phyloP scores from a whole-genome alignment of 1,284 basidiomycete species.

The Ceratobasidium sp. region DNA sequence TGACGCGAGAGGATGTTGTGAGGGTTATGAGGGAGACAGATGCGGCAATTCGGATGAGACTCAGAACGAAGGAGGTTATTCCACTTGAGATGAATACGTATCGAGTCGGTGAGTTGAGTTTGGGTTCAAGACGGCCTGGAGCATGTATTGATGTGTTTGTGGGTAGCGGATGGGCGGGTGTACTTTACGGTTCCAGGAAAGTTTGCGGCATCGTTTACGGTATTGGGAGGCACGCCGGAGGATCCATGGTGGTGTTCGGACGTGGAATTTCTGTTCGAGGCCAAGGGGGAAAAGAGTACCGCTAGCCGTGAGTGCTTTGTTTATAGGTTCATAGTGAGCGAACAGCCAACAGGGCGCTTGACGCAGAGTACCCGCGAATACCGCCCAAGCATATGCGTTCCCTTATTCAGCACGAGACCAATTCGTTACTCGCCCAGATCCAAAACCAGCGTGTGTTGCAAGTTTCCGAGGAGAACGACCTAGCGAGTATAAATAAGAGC shows the following conservation, averaged over 20 bases:
- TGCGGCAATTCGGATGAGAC: slow-evolving; percentile 76
- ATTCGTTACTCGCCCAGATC: slow-evolving; percentile 12
- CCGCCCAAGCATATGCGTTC: slow-evolving; percentile 24
- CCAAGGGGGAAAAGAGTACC: slow-evolving; percentile 61
- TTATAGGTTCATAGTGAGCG: neutral
- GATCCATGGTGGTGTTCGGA: slow-evolving; percentile 86
- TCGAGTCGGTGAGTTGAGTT: slow-evolving; percentile 68
- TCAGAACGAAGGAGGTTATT: slow-evolving; percentile 76
- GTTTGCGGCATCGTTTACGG: slow-evolving; percentile 80
- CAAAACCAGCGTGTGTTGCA: slow-evolving; percentile 24
- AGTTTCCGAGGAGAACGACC: slow-evolving; percentile 47
- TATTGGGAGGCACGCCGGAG: slow-evolving; percentile 70
- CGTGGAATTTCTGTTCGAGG: slow-evolving; percentile 78
- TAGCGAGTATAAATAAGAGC: slow-evolving; percentile 51
- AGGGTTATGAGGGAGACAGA: slow-evolving; percentile 78
- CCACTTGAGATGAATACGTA: slow-evolving; percentile 80
- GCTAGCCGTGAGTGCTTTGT: neutral
- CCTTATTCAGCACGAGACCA: slow-evolving; percentile 17
- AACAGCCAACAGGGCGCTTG: neutral
- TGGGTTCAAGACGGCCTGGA: slow-evolving; percentile 19
- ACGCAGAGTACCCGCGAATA: slow-evolving; percentile 29
- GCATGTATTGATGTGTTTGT: neutral
- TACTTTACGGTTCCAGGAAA: slow-evolving; percentile 76
- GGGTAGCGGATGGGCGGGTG: slow-evolving; percentile 75
- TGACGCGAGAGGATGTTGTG: slow-evolving; percentile 73